These are phyloP conservation scores for Jackrogersella minutella DNA, from an alignment of 495 filamentous ascomycete genomes.

Conservation along the genomic window DNA sequence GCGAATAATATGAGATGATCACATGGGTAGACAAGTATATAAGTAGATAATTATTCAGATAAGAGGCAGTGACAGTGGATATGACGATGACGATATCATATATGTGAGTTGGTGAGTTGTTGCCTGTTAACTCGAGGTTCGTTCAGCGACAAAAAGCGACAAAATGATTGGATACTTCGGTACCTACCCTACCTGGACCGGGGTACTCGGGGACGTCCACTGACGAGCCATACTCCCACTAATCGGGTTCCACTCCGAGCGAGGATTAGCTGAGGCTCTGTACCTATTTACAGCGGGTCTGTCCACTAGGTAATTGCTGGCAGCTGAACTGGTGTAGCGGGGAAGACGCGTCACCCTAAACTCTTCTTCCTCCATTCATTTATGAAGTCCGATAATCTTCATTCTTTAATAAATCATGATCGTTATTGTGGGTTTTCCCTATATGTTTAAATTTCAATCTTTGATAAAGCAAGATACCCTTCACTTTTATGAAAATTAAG, in stretches of 20 bases:
- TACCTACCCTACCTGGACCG: too few relatives aligned
- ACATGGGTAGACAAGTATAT: background rate
- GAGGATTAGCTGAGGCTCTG: conserved; percentile 14
- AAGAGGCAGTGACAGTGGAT: background rate
- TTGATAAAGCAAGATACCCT: too few relatives aligned
- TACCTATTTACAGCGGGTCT: conserved; percentile 9
- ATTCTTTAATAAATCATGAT: too few relatives aligned
- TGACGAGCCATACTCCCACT: background rate
- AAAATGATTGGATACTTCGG: conserved; percentile 8
- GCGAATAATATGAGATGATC: background rate
- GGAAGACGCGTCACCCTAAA: conserved; percentile 16
- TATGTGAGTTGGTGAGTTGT: background rate
- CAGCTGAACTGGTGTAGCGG: conserved; percentile 18
- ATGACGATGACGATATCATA: too few relatives aligned
- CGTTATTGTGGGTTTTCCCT: too few relatives aligned
- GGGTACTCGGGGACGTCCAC: background rate
- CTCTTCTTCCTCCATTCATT: background rate
- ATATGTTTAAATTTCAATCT: too few relatives aligned
- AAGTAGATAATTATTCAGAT: background rate
- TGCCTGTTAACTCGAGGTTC: conserved; percentile 1
- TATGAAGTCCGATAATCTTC: too few relatives aligned
- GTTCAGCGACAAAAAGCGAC: background rate
- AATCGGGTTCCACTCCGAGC: conserved; percentile 5
- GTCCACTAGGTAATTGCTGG: conserved; percentile 4
- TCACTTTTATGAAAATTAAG: too few relatives aligned